Evolutionary conservation across 169 alveolate species (phyloP).

Genomic region (Fabrea salina): DNA sequence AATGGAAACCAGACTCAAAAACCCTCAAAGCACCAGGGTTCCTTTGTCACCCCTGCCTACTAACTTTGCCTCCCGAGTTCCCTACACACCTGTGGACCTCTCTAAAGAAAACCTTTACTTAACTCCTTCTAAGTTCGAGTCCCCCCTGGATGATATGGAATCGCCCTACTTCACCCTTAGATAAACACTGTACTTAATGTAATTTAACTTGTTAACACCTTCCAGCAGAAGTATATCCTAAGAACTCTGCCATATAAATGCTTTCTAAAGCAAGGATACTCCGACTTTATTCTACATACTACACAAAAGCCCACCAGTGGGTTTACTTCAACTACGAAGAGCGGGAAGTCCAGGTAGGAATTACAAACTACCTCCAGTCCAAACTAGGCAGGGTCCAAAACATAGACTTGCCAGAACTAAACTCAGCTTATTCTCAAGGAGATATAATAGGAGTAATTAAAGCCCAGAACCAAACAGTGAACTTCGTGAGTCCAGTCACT

Average conservation of each 20-base stretch:
- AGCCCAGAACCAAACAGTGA: no score
- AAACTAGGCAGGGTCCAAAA: background rate
- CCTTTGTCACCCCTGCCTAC: slow-evolving; percentile 8
- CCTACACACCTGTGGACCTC: background rate
- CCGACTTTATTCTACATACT: no score
- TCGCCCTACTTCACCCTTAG: slow-evolving; percentile 33
- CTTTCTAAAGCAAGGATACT: no score
- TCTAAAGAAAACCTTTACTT: slow-evolving; percentile 15
- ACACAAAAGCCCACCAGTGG: background rate
- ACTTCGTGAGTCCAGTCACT: no score
- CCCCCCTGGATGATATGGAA: slow-evolving; percentile 25
- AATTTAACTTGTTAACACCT: no score
- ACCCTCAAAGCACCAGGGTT: no score
- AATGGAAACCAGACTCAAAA: no score
- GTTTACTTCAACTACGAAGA: background rate
- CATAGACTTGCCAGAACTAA: background rate
- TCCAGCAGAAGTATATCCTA: no score
- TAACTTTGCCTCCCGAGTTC: background rate
- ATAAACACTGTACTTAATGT: no score
- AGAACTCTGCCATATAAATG: no score
- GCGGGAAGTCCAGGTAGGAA: background rate
- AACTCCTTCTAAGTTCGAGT: slow-evolving; percentile 3
- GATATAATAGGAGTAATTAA: background rate
- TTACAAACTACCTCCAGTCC: background rate
- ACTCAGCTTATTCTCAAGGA: background rate